These are phyloP conservation scores for Actinomortierella ambigua DNA, from an alignment of 371 early-diverging fungal species.

Conservation along the genomic window DNA sequence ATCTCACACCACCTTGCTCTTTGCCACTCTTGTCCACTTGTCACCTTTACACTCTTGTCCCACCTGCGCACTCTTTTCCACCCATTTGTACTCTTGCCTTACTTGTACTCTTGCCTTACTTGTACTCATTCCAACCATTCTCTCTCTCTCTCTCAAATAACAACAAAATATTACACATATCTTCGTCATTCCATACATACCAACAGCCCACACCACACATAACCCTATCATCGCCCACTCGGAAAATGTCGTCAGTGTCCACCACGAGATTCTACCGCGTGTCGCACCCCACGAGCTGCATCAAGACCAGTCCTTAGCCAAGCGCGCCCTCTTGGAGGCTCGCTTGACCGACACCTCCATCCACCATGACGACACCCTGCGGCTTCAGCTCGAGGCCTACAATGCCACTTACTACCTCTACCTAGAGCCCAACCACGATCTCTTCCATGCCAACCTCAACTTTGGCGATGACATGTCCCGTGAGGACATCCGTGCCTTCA, in stretches of 20 bases:
- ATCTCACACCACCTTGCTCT: no score
- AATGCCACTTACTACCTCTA: slow-evolving; percentile 74
- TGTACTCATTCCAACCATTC: no score
- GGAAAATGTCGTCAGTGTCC: slow-evolving; percentile 30
- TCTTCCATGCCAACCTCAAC: slow-evolving; percentile 73
- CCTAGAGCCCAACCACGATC: slow-evolving; percentile 73
- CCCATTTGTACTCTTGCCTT: no score
- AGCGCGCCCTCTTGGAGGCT: not conserved
- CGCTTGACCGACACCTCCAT: not conserved
- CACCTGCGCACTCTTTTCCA: no score
- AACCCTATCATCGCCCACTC: slow-evolving; percentile 32
- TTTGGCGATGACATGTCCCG: slow-evolving; percentile 35
- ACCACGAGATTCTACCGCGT: slow-evolving; percentile 34
- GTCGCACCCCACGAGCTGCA: not conserved
- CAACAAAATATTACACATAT: no score
- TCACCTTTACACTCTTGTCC: no score
- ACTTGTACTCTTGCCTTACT: no score
- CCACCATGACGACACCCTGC: slow-evolving; percentile 62
- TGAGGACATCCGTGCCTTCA: slow-evolving; percentile 61
- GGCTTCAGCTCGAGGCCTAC: slow-evolving; percentile 67
- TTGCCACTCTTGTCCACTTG: no score
- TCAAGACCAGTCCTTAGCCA: not conserved
- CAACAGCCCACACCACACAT: slow-evolving; percentile 33
- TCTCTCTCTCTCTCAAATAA: no score
- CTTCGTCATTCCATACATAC: not conserved